phyloP scores from a whole-genome alignment of 768 basidiomycete species.

The Leccinum boreale region DNA sequence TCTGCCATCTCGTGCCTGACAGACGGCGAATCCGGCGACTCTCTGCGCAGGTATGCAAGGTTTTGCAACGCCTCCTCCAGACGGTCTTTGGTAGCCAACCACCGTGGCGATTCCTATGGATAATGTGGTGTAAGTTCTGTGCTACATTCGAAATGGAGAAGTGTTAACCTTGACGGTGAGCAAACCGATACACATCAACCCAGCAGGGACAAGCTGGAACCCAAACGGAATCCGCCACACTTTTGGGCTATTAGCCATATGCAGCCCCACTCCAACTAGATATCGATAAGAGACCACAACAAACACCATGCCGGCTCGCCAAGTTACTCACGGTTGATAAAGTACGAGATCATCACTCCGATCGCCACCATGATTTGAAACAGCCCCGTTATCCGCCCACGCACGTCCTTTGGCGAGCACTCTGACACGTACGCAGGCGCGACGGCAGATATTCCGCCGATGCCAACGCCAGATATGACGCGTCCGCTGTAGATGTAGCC shows the following conservation, averaged over 20 bases:
- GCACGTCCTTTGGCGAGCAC: conserved; percentile 81
- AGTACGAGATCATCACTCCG: conserved; percentile 85
- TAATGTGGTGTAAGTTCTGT: conserved; percentile 7
- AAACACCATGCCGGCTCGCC: neutral
- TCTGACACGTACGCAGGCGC: conserved; percentile 86
- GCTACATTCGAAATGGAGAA: neutral
- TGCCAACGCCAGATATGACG: conserved; percentile 74
- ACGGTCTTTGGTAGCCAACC: conserved; percentile 64
- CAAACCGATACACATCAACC: conserved; percentile 64
- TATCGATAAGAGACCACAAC: neutral
- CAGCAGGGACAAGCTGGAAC: conserved; percentile 72
- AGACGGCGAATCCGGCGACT: conserved; percentile 37
- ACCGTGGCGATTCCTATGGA: conserved; percentile 68
- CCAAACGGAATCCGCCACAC: conserved; percentile 76
- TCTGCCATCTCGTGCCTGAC: conserved; percentile 68
- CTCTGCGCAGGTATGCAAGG: conserved; percentile 62
- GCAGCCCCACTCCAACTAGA: conserved; percentile 57
- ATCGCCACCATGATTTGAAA: conserved; percentile 86
- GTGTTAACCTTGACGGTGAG: conserved; percentile 54
- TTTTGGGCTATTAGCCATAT: conserved; percentile 43
- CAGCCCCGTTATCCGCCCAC: conserved; percentile 79
- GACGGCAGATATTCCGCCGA: conserved; percentile 81
- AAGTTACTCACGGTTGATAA: conserved; percentile 61
- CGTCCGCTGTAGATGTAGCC: conserved; percentile 77
- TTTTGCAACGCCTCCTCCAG: conserved; percentile 51